Evolutionary conservation across 805 yeast species (phyloP).

Genomic region (Candida cerambycidarum): DNA sequence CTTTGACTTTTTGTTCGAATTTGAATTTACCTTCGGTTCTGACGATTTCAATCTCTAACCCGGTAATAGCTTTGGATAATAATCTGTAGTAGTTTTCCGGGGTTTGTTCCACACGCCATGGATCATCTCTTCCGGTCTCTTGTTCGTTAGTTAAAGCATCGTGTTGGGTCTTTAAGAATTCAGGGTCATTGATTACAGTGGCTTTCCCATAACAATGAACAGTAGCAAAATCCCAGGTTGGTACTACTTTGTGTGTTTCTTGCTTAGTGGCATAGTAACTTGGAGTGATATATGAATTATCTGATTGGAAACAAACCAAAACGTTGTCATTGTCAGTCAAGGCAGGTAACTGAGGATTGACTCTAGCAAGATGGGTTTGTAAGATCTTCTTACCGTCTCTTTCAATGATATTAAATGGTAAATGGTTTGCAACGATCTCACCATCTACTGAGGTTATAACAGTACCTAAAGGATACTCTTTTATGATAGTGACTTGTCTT

Average conservation of each 20-base stretch:
- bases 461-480: conserved; percentile 52
- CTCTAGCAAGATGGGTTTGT: conserved; percentile 55
- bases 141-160: conserved; percentile 45
- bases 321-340: conserved; percentile 40
- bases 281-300: conserved; percentile 56
- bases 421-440: conserved; percentile 49
- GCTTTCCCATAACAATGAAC: conserved; percentile 58
- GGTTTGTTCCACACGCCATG: conserved; percentile 61
- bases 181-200: conserved; percentile 41
- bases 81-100: conserved; percentile 47
- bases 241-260: conserved; percentile 60
- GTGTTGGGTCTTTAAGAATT: conserved; percentile 47
- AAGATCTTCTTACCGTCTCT: conserved; percentile 38
- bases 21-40: conserved; percentile 54
- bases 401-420: conserved; percentile 50
- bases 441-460: conserved; percentile 41
- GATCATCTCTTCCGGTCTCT: conserved; percentile 41
- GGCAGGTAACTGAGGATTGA: conserved; percentile 49
- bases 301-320: conserved; percentile 52
- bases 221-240: conserved; percentile 66
- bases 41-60: conserved; percentile 52
- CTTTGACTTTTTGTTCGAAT: conserved; percentile 51
- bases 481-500: conserved; percentile 41
- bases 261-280: conserved; percentile 57
- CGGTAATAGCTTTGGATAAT: conserved; percentile 52